Base-by-base conservation (phyloP, 78 protist genomes). In the Polysphondylium violaceum region DNA sequence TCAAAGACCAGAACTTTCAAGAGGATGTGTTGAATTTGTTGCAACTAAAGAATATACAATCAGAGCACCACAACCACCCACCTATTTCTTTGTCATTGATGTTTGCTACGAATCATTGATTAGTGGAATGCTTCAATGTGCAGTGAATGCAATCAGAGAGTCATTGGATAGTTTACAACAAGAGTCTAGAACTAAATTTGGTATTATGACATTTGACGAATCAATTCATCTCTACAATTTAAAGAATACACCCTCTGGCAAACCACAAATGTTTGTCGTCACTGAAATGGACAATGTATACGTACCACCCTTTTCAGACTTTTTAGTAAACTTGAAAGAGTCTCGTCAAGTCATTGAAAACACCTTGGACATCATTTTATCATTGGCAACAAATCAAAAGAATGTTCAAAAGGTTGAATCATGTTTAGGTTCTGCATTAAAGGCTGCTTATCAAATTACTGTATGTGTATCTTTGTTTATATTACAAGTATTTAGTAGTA, bases 1-100 rank as follows among this genome's bases (percentile, higher is more conserved):
- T 23, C 16, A 33, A 5, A 53, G 95, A 43, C 96, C 95, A 51
- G 96, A 96, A 36, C 71, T 86, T 44, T 11, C 31, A 41, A 74
- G 76, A 44, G 93, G 97, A 6, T 61, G 86, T 33, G 94, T 94
- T 21, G 98, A 96, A 74, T 93, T 92, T 74, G 58, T 95, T 33
- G 98, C 98, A 35, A 77, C 97, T 4, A 67, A 40, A 12, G 96
- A 94, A 59, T 95, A 95, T 78, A 73, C 88, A 60, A 63, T 93
- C 33, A 83, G 97, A 38, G 76, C 95, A 51, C 98, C 98, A 41
- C 95, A 88, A 59, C 96, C 98, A 55, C 94, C 97, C 36, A 35
- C 60, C 16, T 96, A 93, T 65, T 43, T 94, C 61, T 96, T 96
- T 83, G 81, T 96, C 19, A 76, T 96, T 38, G 98, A 96, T 69